phyloP scores from a whole-genome alignment of 164 flowering plant species.

The Magnolia sinica region DNA sequence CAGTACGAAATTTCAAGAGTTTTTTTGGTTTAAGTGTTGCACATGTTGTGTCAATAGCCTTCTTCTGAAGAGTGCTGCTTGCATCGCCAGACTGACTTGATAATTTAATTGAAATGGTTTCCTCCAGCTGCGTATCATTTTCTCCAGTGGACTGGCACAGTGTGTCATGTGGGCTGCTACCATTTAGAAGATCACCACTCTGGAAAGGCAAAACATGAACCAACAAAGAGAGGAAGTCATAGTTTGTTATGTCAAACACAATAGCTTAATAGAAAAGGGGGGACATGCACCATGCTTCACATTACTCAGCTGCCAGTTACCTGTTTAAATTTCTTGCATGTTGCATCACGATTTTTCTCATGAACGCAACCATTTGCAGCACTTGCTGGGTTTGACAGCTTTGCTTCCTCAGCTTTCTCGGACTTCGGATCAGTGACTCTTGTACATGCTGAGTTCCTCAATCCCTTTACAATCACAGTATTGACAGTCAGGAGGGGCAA shows the following conservation, averaged over 20 bases:
- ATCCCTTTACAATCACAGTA: constrained; percentile 10
- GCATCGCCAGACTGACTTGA: constrained; percentile 10
- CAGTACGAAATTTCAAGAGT: constrained; percentile 28
- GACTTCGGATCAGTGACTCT: neutral
- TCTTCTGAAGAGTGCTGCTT: constrained; percentile 10
- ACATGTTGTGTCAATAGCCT: constrained; percentile 9
- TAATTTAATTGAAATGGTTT: constrained; percentile 9
- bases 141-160: constrained; percentile 9
- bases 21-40: constrained; percentile 29
- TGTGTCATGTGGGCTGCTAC: constrained; percentile 7
- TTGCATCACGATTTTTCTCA: neutral
- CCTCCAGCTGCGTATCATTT: constrained; percentile 1
- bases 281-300: too few relatives aligned
- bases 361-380: neutral
- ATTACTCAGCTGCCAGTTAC: neutral
- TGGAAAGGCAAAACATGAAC: constrained; percentile 14
- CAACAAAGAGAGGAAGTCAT: neutral
- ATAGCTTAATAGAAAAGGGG: neutral
- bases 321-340: neutral
- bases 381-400: constrained; percentile 13
- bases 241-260: neutral
- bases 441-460: constrained; percentile 8
- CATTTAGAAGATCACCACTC: constrained; percentile 17
- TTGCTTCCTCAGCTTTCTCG: neutral
- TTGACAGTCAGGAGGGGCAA: constrained; percentile 20